Evolutionary conservation across 495 filamentous ascomycete genomes (phyloP).

Genomic region (Hyphodiscus hymeniophilus): DNA sequence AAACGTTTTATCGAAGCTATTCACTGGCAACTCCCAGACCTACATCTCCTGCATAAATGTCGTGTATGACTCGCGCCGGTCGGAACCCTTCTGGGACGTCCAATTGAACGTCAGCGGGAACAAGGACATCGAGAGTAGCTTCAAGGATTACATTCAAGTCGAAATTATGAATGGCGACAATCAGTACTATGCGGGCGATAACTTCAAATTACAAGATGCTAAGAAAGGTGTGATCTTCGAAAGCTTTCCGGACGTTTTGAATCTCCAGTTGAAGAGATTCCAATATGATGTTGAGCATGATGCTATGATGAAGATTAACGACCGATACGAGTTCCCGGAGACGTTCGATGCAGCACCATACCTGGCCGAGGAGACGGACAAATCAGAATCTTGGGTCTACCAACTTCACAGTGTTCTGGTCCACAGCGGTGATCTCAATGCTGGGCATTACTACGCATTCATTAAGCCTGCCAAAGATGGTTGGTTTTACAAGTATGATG

Average conservation of each 20-base stretch:
- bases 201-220: constrained; percentile 89
- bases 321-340: constrained; percentile 94
- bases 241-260: constrained; percentile 88
- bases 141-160: constrained; percentile 91
- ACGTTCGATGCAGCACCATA: constrained; percentile 85
- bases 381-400: constrained; percentile 81
- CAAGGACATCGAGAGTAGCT: constrained; percentile 87
- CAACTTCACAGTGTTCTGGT: constrained; percentile 92
- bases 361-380: constrained; percentile 78
- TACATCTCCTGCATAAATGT: constrained; percentile 99
- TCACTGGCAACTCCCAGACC: constrained; percentile 94
- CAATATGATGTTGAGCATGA: constrained; percentile 94
- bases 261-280: constrained; percentile 95
- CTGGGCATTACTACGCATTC: constrained; percentile 99
- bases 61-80: constrained; percentile 85
- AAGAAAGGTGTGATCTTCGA: constrained; percentile 97
- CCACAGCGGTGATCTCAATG: constrained; percentile 92
- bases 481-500: constrained; percentile 94
- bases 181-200: constrained; percentile 86
- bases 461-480: constrained; percentile 87
- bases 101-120: constrained; percentile 94
- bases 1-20: constrained; percentile 80
- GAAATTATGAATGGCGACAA: constrained; percentile 98
- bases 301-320: constrained; percentile 99
- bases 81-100: constrained; percentile 98